Percentiles rank a stretch among this genome's conserved stretches.
phyloP scores from a whole-genome alignment of 2,329 filamentous ascomycete species.

The Passalora sequoiae region DNA sequence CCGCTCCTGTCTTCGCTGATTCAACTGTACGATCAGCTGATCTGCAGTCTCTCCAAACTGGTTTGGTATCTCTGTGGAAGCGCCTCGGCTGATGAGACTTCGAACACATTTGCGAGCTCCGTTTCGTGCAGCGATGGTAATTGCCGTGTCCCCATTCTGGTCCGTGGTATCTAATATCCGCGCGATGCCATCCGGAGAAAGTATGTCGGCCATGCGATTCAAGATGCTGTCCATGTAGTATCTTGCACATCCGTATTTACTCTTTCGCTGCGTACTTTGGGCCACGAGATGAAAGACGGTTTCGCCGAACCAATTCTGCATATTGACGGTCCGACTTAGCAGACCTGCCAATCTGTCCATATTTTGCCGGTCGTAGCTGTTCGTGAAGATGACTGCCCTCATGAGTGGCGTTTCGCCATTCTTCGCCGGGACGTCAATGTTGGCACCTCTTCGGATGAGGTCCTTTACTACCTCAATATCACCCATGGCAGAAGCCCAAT shows the following conservation, averaged over 20 bases:
- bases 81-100: constrained; percentile 67
- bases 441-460: constrained; percentile 74
- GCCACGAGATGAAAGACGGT: constrained; percentile 95
- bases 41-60: constrained; percentile 76
- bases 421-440: constrained; percentile 60
- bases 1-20: constrained; percentile 61
- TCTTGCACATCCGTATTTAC: constrained; percentile 80
- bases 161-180: constrained; percentile 77
- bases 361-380: constrained; percentile 89
- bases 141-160: constrained; percentile 82
- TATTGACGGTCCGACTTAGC: constrained; percentile 73
- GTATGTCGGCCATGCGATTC: constrained; percentile 75
- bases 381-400: constrained; percentile 91
- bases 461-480: constrained; percentile 88
- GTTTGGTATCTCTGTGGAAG: constrained; percentile 77
- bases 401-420: constrained; percentile 81
- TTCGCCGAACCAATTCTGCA: constrained; percentile 71
- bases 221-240: constrained; percentile 92
- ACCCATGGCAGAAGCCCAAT: constrained; percentile 98
- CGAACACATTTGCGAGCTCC: constrained; percentile 71
- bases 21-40: constrained; percentile 69
- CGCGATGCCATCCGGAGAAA: constrained; percentile 71
- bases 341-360: constrained; percentile 81
- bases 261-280: constrained; percentile 76
- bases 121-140: constrained; percentile 80